phyloP scores from a whole-genome alignment of 306 rosid genomes.

The Cicer cuneatum region DNA sequence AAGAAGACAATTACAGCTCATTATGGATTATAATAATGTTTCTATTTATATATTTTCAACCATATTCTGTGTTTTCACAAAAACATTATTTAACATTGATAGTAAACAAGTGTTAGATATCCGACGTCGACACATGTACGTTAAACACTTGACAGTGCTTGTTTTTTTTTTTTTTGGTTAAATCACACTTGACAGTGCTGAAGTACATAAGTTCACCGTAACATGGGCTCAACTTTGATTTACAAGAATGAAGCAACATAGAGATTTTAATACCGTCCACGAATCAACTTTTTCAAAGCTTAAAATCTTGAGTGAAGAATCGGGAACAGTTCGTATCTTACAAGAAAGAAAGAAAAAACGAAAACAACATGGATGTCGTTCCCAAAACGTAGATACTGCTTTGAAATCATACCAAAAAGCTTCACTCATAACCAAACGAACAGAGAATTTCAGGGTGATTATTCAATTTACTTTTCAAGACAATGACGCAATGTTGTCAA shows the following conservation, averaged over 20 bases:
- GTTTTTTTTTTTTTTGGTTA: no score
- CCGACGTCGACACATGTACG: no score
- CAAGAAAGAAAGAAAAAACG: neutral
- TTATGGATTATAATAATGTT: no score
- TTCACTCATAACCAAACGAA: conserved; percentile 31
- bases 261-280: neutral
- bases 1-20: no score
- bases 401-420: conserved; percentile 36
- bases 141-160: no score
- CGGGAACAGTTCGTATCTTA: neutral
- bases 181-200: neutral
- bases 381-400: conserved; percentile 25
- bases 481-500: conserved; percentile 29
- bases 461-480: conserved; percentile 36
- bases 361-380: conserved; percentile 23
- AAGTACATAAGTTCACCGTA: neutral
- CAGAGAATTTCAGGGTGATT: conserved; percentile 19
- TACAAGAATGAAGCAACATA: neutral
- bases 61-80: neutral
- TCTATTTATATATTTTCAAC: no score
- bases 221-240: neutral
- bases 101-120: no score
- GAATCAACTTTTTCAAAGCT: neutral
- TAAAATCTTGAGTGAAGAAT: neutral
- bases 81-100: neutral